These are phyloP conservation scores for Exophiala sideris DNA, from an alignment of 2,329 filamentous ascomycete genomes.

Conservation along the genomic window DNA sequence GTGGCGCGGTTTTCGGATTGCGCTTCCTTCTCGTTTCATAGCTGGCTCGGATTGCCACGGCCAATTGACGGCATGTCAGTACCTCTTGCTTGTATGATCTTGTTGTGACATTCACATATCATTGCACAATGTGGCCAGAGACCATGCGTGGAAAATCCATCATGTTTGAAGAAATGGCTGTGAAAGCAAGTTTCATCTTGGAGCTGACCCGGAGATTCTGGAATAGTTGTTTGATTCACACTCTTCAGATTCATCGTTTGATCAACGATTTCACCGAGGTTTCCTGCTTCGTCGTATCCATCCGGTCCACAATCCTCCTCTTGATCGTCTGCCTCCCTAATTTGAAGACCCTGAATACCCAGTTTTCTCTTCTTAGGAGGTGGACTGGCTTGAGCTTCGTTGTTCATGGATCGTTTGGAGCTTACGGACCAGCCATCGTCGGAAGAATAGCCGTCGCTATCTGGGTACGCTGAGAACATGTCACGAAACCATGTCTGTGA, in stretches of 20 bases:
- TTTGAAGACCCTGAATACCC: not conserved
- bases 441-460: not conserved
- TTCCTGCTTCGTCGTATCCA: not conserved
- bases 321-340: not conserved
- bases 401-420: not conserved
- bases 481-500: not conserved
- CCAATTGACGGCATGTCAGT: conserved; percentile 1
- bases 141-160: conserved; percentile 6
- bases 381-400: not conserved
- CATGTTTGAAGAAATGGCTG: not conserved
- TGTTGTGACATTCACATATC: conserved; percentile 1
- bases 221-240: not conserved
- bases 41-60: conserved; percentile 1
- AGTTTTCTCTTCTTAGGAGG: not conserved
- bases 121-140: conserved; percentile 10
- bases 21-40: not conserved
- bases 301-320: not conserved
- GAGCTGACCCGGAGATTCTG: not conserved
- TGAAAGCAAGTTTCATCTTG: not conserved
- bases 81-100: not conserved
- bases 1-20: not conserved
- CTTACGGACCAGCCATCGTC: not conserved
- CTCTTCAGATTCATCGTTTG: too few relatives aligned
- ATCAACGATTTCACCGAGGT: not conserved
- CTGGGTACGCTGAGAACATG: not conserved